Evolutionary conservation across 2,329 filamentous ascomycete species (phyloP), one percentile per base, ranked within the genome.

Genomic region (Keithomyces neogunnii): DNA sequence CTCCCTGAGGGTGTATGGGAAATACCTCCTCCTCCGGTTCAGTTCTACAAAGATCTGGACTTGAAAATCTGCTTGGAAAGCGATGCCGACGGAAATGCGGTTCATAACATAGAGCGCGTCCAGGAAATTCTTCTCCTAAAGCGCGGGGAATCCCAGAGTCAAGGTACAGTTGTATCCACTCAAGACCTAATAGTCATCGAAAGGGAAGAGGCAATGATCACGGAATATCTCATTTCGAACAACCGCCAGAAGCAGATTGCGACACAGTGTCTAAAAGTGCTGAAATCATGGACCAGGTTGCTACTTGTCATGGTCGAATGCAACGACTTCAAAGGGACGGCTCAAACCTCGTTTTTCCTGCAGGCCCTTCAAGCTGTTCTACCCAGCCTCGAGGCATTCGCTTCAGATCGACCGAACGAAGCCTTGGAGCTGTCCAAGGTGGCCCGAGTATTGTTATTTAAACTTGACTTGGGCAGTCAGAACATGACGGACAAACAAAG

Each of bases 291-390:
- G 92, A 82, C 86, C 1, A 89, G 91, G 60, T 76, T 97, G 32
- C 71, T 95, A 45, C 82, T 90, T 49, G 82, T 96, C 28, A 87
- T 95, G 70, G 77, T 96, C 26, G 86, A 90, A 59, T 84, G 81
- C 51, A 89, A 89, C 57, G 86, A 93, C 49, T 86, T 95, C 63
- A 86, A 88, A 53, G 79, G 82, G 49, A 80, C 80, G 2, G 80
- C 80, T 32, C 85, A 85, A 62, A 84, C 84, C 4, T 82, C 86
- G 0, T 91, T 96, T 64, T 84, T 95, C 51, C 71, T 97, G 9
- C 89, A 95, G 64, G 85, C 88, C 0, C 75, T 99, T 4, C 91
- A 97, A 63, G 81, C 92, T 11, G 87, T 95, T 47, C 76, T 96
- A 5, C 91, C 93, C 0, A 95, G 89, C 56, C 78, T 99, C 10